Conservation (phyloP, 192 early-diverging fungal genomes). For the Coemansia interrupta region DNA sequence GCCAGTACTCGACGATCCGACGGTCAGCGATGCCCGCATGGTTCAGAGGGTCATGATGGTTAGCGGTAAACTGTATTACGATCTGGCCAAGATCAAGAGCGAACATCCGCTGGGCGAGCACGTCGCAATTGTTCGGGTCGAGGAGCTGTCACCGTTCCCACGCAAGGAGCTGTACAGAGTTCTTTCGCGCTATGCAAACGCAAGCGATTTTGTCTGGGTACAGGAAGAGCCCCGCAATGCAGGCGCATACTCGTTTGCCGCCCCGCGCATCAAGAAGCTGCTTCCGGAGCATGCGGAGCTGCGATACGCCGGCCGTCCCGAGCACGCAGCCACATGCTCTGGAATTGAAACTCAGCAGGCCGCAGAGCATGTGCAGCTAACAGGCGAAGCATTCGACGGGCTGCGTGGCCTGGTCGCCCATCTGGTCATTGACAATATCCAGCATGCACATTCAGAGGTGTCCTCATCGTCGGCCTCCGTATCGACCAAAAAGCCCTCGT, state of each 20-base stretch:
- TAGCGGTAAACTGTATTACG: conserved; percentile 91
- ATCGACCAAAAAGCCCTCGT: conserved; percentile 12
- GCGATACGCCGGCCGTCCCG: conserved; percentile 70
- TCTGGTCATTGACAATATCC: conserved; percentile 33
- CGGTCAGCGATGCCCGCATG: conserved; percentile 44
- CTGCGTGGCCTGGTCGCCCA: conserved; percentile 46
- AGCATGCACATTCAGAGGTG: conserved; percentile 11
- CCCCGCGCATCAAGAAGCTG: conserved; percentile 72
- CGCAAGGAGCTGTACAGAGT: conserved; percentile 61
- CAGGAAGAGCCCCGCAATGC: conserved; percentile 94
- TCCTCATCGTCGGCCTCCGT: conserved; percentile 9
- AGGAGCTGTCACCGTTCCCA: conserved; percentile 93
- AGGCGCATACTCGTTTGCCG: conserved; percentile 85
- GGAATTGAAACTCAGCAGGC: conserved; percentile 69
- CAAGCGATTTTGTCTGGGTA: conserved; percentile 71
- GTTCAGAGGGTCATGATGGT: conserved; percentile 72
- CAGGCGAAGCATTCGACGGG: conserved; percentile 54
- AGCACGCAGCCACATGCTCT: conserved; percentile 74
- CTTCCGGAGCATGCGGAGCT: conserved; percentile 59
- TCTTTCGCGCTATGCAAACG: conserved; percentile 64
- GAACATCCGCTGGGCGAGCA: conserved; percentile 61
- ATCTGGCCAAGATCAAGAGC: conserved; percentile 74
- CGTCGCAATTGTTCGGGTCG: conserved; percentile 83
- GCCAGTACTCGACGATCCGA: conserved; percentile 72
- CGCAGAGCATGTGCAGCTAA: conserved; percentile 61